Conservation (phyloP, 176 grass and related monocot genomes). For the Raddia guianensis region DNA sequence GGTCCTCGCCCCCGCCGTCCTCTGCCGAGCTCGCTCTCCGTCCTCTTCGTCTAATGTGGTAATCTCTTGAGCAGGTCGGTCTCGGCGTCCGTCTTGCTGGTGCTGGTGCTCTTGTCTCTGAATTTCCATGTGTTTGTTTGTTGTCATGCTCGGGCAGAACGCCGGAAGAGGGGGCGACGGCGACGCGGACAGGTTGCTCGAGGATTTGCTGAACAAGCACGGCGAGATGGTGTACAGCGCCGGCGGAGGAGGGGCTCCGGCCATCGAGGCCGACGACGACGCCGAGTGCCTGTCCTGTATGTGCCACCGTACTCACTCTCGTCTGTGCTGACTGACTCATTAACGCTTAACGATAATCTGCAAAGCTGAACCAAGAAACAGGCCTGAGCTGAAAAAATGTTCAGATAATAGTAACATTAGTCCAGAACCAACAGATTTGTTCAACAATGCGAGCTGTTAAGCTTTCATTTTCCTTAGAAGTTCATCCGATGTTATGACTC, state of each 20-base stretch:
- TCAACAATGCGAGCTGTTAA: not conserved
- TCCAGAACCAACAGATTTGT: not conserved
- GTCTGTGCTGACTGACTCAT: not conserved
- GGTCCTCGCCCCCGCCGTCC: not conserved
- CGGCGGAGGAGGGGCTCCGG: constrained; percentile 24
- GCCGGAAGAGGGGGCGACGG: constrained; percentile 49
- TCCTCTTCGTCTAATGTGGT: constrained; percentile 56
- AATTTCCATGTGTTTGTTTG: not conserved
- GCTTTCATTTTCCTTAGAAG: not conserved
- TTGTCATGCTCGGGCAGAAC: constrained; percentile 29
- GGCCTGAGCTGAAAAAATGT: not conserved
- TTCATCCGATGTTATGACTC: not conserved
- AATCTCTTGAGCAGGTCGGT: not conserved
- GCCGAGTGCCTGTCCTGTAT: constrained; percentile 83
- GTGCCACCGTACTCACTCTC: not conserved
- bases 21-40: constrained; percentile 39
- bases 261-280: constrained; percentile 70
- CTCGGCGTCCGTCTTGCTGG: not conserved
- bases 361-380: not conserved
- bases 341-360: not conserved
- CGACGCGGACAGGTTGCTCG: constrained; percentile 76
- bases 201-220: constrained; percentile 88
- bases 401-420: not conserved
- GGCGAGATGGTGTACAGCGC: constrained; percentile 84
- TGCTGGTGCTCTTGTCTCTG: not conserved